These are phyloP conservation scores for Pestalotiopsis sp. DNA, from an alignment of 2,329 filamentous ascomycete species.

Conservation along the genomic window DNA sequence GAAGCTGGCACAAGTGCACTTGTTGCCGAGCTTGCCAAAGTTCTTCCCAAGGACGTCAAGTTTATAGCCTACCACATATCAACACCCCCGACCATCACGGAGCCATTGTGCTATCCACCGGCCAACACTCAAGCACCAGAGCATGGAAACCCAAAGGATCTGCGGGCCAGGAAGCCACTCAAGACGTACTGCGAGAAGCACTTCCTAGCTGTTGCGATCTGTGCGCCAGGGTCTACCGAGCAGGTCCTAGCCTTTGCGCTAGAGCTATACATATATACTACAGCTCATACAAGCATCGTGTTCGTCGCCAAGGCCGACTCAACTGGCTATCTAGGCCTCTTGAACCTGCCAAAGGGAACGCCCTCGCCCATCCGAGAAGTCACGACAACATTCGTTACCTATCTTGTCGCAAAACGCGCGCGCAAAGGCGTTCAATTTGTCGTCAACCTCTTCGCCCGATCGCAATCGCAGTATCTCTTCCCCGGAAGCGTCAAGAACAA, in stretches of 20 bases:
- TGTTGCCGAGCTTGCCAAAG: constrained; percentile 43
- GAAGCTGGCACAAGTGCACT: constrained; percentile 29
- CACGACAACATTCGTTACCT: constrained; percentile 73
- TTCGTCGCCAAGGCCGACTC: constrained; percentile 98
- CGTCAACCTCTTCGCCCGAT: constrained; percentile 87
- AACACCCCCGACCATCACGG: constrained; percentile 74
- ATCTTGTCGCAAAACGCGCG: constrained; percentile 69
- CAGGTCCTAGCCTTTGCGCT: constrained; percentile 78
- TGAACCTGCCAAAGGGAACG: constrained; percentile 62
- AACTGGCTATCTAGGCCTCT: constrained; percentile 77
- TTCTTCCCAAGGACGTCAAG: constrained; percentile 53
- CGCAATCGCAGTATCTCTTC: constrained; percentile 93
- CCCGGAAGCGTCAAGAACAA: constrained; percentile 84
- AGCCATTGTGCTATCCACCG: constrained; percentile 78
- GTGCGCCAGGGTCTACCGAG: constrained; percentile 26
- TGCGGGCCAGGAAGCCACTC: constrained; percentile 35
- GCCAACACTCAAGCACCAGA: constrained; percentile 48
- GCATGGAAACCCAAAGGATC: constrained; percentile 56
- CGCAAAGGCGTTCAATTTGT: constrained; percentile 69
- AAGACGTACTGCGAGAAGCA: constrained; percentile 84
- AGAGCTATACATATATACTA: constrained; percentile 86
- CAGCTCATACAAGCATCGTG: constrained; percentile 76
- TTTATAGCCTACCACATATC: constrained; percentile 86
- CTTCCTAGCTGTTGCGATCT: constrained; percentile 60
- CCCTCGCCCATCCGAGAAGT: constrained; percentile 75